phyloP scores from a whole-genome alignment of 2,329 filamentous ascomycete species.

The Seiridium cupressi region DNA sequence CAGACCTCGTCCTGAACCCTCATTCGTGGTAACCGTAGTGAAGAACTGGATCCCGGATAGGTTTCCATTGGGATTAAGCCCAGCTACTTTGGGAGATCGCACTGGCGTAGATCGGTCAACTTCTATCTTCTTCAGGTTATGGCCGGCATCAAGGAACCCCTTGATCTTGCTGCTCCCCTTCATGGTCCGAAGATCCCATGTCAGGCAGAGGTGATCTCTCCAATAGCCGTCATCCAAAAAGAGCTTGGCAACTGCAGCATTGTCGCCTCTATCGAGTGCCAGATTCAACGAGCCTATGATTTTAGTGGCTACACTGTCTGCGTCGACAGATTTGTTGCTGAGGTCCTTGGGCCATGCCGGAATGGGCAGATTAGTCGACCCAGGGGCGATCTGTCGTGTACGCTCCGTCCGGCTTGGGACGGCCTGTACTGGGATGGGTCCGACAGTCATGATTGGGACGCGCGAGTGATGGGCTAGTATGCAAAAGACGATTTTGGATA shows the following conservation, averaged over 20 bases:
- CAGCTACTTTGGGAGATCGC: conserved; percentile 34
- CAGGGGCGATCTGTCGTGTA: conserved; percentile 18
- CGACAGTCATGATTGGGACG: neutral
- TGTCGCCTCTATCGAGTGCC: conserved; percentile 31
- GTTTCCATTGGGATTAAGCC: conserved; percentile 41
- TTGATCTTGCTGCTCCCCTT: conserved; percentile 41
- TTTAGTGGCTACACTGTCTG: conserved; percentile 31
- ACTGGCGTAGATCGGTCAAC: conserved; percentile 36
- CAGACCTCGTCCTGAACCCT: conserved; percentile 49
- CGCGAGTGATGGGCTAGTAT: neutral
- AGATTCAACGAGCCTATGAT: conserved; percentile 37
- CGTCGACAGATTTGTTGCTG: conserved; percentile 30
- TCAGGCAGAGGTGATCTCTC: conserved; percentile 56
- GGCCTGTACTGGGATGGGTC: neutral
- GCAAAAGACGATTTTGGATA: neutral
- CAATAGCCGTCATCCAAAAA: conserved; percentile 53
- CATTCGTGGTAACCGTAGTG: conserved; percentile 41
- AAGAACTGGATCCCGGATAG: conserved; percentile 50
- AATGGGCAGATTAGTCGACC: conserved; percentile 35
- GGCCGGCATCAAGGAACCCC: conserved; percentile 26
- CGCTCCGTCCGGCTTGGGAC: neutral
- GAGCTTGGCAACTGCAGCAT: conserved; percentile 32
- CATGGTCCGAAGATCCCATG: conserved; percentile 56
- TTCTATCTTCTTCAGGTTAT: conserved; percentile 33
- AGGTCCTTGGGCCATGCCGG: conserved; percentile 38